Conservation (phyloP, 495 filamentous ascomycete species). For the Oleoguttula mirabilis region DNA sequence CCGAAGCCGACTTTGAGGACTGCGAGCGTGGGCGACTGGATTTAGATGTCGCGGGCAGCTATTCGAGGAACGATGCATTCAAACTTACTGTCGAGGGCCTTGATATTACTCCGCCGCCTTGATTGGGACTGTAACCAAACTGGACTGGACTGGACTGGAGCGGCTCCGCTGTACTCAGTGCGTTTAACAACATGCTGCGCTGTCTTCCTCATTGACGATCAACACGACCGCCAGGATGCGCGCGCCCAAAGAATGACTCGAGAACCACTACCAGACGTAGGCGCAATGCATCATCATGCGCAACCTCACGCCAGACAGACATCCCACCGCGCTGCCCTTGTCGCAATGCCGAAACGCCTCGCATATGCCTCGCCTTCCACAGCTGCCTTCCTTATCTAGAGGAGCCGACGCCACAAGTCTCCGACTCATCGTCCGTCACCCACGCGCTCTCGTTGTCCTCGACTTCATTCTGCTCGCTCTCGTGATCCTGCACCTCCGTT, state of each 20-base stretch:
- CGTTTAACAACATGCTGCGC: neutral
- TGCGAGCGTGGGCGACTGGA: constrained; percentile 51
- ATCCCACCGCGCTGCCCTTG: no score
- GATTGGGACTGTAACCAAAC: no score
- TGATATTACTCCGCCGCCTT: constrained; percentile 64
- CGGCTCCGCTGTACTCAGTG: no score
- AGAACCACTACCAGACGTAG: no score
- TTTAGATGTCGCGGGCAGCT: constrained; percentile 64
- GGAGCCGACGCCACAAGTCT: neutral
- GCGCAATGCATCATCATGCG: no score
- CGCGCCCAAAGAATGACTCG: no score
- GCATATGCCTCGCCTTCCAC: neutral
- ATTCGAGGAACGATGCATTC: constrained; percentile 74
- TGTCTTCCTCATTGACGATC: neutral
- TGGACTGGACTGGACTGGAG: no score
- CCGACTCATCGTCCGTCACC: constrained; percentile 2
- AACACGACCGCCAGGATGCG: neutral
- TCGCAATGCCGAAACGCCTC: no score
- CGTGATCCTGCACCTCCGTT: no score
- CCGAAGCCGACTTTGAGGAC: constrained; percentile 50
- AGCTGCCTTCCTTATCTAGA: neutral
- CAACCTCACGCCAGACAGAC: no score
- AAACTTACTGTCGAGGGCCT: constrained; percentile 62
- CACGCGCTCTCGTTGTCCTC: neutral
- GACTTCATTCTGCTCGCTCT: no score